Conservation (phyloP, 345 rosid species). For the Lepidium aucheri region DNA sequence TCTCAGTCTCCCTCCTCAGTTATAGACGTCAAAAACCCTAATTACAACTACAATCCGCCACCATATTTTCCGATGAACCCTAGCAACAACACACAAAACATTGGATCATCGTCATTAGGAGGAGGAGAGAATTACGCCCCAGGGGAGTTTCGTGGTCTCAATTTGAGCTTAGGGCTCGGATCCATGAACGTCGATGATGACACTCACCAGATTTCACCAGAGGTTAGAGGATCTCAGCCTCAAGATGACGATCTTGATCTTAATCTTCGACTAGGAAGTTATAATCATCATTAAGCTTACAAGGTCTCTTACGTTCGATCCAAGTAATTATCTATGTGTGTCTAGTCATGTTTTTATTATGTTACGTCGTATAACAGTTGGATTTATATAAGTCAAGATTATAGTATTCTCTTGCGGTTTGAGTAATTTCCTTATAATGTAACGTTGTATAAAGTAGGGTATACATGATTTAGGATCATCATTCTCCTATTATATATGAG, state of each 20-base stretch:
- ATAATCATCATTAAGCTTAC: conserved; percentile 3
- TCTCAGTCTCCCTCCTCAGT: background rate
- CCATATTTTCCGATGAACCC: conserved; percentile 13
- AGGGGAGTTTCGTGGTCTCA: conserved; percentile 35
- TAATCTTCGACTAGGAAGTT: conserved; percentile 81
- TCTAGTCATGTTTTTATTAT: background rate
- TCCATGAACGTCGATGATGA: conserved; percentile 19
- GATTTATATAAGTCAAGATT: background rate
- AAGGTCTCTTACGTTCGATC: background rate
- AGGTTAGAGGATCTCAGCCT: conserved; percentile 18
- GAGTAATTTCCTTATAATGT: background rate
- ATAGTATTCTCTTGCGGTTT: background rate
- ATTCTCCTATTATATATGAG: background rate
- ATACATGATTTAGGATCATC: background rate
- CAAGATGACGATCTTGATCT: conserved; percentile 56
- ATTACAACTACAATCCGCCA: background rate
- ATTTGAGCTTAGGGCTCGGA: conserved; percentile 51
- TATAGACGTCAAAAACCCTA: conserved; percentile 5
- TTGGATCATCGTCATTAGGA: background rate
- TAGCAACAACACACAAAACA: conserved; percentile 3
- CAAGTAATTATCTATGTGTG: background rate
- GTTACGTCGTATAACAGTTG: background rate
- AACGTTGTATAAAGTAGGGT: background rate
- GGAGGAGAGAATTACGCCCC: background rate
- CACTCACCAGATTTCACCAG: conserved; percentile 3